A percentile compares a stretch with the other conserved stretches of the same genome.
Conservation (phyloP, 23 red algal genomes). For the Gracilaria vermiculophylla region DNA sequence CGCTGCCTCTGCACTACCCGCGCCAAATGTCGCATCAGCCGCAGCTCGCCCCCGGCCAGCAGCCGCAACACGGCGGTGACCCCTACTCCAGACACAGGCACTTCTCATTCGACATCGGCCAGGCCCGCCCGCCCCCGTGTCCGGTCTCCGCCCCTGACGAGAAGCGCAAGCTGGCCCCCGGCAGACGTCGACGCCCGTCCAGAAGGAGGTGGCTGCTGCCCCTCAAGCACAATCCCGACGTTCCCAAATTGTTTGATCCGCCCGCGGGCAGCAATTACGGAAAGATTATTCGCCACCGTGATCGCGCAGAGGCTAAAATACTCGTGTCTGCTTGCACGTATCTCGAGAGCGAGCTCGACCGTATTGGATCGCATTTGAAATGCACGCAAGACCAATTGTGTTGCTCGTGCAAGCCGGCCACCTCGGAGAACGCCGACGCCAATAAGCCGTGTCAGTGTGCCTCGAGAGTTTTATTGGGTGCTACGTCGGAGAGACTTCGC, state of each 20-base stretch:
- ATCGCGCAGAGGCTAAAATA: slow-evolving; percentile 51
- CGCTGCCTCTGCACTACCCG: background rate
- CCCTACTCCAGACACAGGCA: slow-evolving; percentile 21
- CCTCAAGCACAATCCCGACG: background rate
- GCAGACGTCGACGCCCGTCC: slow-evolving; percentile 7
- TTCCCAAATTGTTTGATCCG: slow-evolving; percentile 28
- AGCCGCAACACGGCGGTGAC: background rate
- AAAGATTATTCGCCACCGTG: slow-evolving; percentile 31
- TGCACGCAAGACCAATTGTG: slow-evolving; percentile 3
- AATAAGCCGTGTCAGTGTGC: slow-evolving; percentile 24
- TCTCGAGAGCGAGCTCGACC: slow-evolving; percentile 44
- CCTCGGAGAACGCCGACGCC: slow-evolving; percentile 4
- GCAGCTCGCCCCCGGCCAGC: background rate
- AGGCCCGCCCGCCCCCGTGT: background rate
- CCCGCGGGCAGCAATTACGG: slow-evolving; percentile 7
- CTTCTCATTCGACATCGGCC: slow-evolving; percentile 23
- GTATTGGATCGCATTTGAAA: slow-evolving; percentile 19
- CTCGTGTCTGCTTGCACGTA: slow-evolving; percentile 34
- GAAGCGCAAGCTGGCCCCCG: background rate
- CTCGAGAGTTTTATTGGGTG: background rate
- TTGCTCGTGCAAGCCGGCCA: background rate
- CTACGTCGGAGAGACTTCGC: slow-evolving; percentile 7
- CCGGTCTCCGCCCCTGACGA: background rate
- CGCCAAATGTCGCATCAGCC: slow-evolving; percentile 25
- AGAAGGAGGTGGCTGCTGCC: slow-evolving; percentile 51